A percentile compares a stretch with the other conserved stretches of the same genome.
Conservation (phyloP, 2,329 filamentous ascomycete species). For the Pyricularia sp. region DNA sequence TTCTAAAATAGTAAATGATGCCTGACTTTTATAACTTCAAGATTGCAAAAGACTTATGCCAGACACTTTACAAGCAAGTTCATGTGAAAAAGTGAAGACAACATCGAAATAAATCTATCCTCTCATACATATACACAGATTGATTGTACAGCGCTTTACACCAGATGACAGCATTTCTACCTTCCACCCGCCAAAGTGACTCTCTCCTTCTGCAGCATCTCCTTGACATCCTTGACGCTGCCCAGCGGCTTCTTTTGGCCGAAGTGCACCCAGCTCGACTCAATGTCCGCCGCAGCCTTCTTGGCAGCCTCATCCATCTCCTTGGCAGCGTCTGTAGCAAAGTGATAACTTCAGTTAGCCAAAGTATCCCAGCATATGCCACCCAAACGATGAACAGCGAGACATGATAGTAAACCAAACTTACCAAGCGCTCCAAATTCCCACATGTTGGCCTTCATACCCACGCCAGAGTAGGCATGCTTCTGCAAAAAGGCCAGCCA, state of each 20-base stretch:
- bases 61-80: not conserved
- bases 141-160: conserved; percentile 7
- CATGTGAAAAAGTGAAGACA: not conserved
- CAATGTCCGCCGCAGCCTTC: conserved; percentile 30
- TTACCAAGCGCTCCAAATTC: conserved; percentile 69
- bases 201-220: conserved; percentile 10
- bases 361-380: not conserved
- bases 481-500: conserved; percentile 92
- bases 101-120: not conserved
- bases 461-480: conserved; percentile 89
- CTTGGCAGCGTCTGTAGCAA: conserved; percentile 36
- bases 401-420: conserved; percentile 12
- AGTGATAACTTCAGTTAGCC: conserved; percentile 9
- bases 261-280: conserved; percentile 45
- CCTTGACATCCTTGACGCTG: conserved; percentile 44
- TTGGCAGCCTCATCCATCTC: conserved; percentile 39
- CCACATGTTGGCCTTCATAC: conserved; percentile 98
- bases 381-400: not conserved
- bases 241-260: conserved; percentile 40
- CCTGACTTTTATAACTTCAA: not conserved
- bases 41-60: not conserved
- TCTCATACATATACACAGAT: conserved; percentile 7
- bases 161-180: conserved; percentile 7
- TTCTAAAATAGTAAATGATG: not conserved
- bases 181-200: conserved; percentile 18